Percentiles rank a stretch among this genome's conserved stretches.
Conservation (phyloP, 305 asterid species). For the Solanum hybrid region DNA sequence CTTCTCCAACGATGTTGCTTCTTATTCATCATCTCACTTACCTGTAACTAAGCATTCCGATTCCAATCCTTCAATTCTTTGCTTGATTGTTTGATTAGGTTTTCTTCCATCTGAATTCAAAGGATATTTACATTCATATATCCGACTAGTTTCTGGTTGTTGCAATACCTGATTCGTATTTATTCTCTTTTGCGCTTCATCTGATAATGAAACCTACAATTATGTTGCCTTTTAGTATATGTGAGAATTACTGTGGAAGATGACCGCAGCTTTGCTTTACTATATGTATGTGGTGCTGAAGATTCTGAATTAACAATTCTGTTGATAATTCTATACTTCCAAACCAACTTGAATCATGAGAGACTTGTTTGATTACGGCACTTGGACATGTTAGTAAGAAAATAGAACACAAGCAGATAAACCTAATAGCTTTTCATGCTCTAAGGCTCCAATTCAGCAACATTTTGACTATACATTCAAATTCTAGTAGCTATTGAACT, state of each 20-base stretch:
- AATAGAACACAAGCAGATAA: background rate
- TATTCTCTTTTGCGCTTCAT: background rate
- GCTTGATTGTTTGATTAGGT: background rate
- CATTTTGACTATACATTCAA: background rate
- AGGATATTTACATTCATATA: background rate
- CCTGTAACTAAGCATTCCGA: constrained; percentile 33
- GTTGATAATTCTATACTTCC: background rate
- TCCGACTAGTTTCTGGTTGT: background rate
- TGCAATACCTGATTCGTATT: background rate
- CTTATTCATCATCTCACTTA: constrained; percentile 38
- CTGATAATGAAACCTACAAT: background rate
- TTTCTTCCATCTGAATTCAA: background rate
- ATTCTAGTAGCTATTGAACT: background rate
- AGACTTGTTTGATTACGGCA: background rate
- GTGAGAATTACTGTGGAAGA: background rate
- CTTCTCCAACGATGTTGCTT: constrained; percentile 33
- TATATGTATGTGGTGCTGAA: background rate
- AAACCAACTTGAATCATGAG: background rate
- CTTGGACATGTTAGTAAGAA: background rate
- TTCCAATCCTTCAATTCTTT: background rate
- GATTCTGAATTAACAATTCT: background rate
- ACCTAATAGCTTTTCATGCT: background rate
- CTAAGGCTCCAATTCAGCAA: background rate
- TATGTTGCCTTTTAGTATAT: background rate
- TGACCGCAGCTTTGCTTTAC: background rate